Conservation (phyloP, 768 basidiomycete species). For the Kwoniella europaea region DNA sequence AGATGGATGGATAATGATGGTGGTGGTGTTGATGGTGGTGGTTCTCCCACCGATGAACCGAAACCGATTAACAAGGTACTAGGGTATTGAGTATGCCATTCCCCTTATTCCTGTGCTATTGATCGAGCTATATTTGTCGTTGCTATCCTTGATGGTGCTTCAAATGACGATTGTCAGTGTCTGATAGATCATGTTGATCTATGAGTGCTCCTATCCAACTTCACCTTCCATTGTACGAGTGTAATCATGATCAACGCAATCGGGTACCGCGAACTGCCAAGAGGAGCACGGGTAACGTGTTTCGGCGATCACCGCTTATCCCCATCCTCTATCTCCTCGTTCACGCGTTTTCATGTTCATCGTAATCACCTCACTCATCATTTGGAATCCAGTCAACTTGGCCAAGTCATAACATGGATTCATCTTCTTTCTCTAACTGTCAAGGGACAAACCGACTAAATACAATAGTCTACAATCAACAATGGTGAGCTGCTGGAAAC, state of each 20-base stretch:
- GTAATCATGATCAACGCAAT: neutral
- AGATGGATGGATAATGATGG: too few species aligned
- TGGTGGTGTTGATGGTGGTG: too few species aligned
- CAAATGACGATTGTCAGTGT: neutral
- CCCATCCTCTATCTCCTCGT: neutral
- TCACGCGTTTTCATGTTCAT: neutral
- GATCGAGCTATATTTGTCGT: neutral
- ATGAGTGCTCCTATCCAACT: neutral
- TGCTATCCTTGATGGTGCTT: neutral
- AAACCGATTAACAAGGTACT: neutral
- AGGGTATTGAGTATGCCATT: neutral
- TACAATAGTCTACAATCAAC: too few species aligned
- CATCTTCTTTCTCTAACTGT: too few species aligned
- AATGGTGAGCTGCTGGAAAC: neutral
- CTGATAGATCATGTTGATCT: neutral
- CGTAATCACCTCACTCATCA: too few species aligned
- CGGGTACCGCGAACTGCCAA: neutral
- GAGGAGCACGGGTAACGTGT: neutral
- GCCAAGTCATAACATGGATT: too few species aligned
- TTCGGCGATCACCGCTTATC: constrained; percentile 9
- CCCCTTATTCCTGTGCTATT: neutral
- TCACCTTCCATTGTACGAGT: neutral
- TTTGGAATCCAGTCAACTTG: neutral
- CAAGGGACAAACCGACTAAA: too few species aligned
- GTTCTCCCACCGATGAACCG: neutral